Conservation (phyloP, 495 filamentous ascomycete genomes). For the Mytilinidion resinicola region DNA sequence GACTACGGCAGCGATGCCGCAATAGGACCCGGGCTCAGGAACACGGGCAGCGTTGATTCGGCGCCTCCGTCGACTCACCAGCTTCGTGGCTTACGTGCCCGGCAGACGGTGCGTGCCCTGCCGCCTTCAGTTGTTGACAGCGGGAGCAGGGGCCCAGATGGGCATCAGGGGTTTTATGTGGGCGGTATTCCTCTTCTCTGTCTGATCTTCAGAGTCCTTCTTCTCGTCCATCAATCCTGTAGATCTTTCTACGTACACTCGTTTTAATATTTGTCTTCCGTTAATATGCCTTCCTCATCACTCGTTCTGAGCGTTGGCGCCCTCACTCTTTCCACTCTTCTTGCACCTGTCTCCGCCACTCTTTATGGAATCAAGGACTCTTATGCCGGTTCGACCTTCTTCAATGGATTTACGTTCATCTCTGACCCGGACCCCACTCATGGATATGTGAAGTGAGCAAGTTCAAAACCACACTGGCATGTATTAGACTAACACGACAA, state of each 20-base stretch:
- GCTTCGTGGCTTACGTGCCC: too few species aligned
- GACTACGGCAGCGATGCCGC: too few species aligned
- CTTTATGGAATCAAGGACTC: constrained; percentile 5
- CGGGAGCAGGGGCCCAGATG: neutral
- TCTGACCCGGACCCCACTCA: constrained; percentile 31
- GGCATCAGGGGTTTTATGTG: neutral
- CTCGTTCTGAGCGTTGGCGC: constrained; percentile 20
- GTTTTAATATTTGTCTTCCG: constrained; percentile 18
- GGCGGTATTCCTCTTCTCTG: neutral
- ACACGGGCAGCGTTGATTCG: too few species aligned
- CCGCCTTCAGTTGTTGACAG: too few species aligned
- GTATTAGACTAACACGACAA: constrained; percentile 5
- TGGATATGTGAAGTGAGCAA: constrained; percentile 33
- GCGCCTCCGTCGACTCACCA: too few species aligned
- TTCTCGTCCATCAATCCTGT: neutral
- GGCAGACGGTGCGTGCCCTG: too few species aligned
- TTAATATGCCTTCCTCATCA: constrained; percentile 28
- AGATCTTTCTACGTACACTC: constrained; percentile 17
- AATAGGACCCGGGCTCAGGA: too few species aligned
- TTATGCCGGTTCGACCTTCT: constrained; percentile 23
- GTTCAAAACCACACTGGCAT: neutral
- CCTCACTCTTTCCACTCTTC: constrained; percentile 18
- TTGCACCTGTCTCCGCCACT: constrained; percentile 12
- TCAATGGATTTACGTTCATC: constrained; percentile 34
- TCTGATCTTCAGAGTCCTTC: neutral